A percentile compares a stretch with the other conserved stretches of the same genome.
phyloP scores from a whole-genome alignment of 129 eudicot genomes.

The Silybum marianum region DNA sequence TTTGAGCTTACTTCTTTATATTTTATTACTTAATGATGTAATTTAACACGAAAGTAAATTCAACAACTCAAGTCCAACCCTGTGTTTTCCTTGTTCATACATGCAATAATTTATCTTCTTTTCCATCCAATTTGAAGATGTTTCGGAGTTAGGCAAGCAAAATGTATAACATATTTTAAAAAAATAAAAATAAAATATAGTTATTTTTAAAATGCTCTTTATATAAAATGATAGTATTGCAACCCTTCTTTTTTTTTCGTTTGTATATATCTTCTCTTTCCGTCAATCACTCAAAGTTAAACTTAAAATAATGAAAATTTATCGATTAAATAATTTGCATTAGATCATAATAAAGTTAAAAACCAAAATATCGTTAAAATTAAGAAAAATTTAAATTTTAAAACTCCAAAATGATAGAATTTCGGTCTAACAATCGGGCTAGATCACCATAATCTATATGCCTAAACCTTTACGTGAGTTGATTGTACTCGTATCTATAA shows the following conservation, averaged over 20 bases:
- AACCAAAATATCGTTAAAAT: too few species aligned
- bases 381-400: too few species aligned
- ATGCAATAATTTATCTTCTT: not conserved
- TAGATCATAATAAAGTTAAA: too few species aligned
- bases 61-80: not conserved
- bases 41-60: not conserved
- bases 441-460: not conserved
- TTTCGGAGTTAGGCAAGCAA: not conserved
- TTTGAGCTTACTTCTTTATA: too few species aligned
- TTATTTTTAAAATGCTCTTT: not conserved
- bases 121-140: not conserved
- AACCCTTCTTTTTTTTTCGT: not conserved
- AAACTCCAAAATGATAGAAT: not conserved
- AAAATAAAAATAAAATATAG: too few species aligned
- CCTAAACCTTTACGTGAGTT: not conserved
- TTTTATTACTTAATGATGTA: not conserved
- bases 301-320: too few species aligned
- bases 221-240: not conserved
- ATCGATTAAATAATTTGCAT: not conserved
- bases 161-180: not conserved
- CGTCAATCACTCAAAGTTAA: not conserved
- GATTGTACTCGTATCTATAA: not conserved
- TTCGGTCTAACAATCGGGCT: not conserved
- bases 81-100: not conserved
- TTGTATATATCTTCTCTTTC: too few species aligned